Percentiles rank a stretch among this genome's conserved stretches.
phyloP scores from a whole-genome alignment of 768 basidiomycete genomes.

The Phlebiopsis gigantea region DNA sequence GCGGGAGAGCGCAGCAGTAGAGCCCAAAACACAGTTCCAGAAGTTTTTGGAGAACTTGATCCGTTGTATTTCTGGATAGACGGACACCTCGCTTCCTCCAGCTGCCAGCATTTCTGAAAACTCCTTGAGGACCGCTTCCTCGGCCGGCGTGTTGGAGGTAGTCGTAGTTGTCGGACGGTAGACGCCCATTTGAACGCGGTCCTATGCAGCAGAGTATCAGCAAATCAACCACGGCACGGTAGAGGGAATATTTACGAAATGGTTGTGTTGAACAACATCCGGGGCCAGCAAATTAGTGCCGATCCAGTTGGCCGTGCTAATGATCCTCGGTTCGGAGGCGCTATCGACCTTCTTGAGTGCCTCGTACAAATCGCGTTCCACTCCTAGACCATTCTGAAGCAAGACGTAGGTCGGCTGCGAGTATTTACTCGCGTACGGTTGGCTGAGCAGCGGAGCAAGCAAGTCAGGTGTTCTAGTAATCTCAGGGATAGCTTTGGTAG shows the following conservation, averaged over 20 bases:
- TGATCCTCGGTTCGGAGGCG: conserved; percentile 42
- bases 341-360: conserved; percentile 37
- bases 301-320: conserved; percentile 53
- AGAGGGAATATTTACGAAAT: conserved; percentile 47
- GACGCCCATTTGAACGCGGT: conserved; percentile 46
- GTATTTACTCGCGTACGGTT: conserved; percentile 39
- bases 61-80: conserved; percentile 58
- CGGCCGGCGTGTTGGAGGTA: conserved; percentile 36
- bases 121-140: conserved; percentile 37
- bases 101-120: conserved; percentile 38
- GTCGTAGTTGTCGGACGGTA: conserved; percentile 43
- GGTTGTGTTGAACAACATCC: conserved; percentile 35
- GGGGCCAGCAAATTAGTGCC: conserved; percentile 23
- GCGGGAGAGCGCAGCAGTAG: conserved; percentile 45
- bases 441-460: conserved; percentile 48
- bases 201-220: conserved; percentile 28
- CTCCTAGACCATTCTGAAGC: conserved; percentile 68
- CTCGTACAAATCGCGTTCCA: conserved; percentile 61
- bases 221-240: too few relatives aligned
- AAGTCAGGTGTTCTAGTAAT: conserved; percentile 49
- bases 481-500: conserved; percentile 72
- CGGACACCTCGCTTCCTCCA: conserved; percentile 42
- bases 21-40: conserved; percentile 56
- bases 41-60: conserved; percentile 59
- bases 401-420: conserved; percentile 56